phyloP scores from a whole-genome alignment of 495 filamentous ascomycete species.

The Hypoxylon perforatum region DNA sequence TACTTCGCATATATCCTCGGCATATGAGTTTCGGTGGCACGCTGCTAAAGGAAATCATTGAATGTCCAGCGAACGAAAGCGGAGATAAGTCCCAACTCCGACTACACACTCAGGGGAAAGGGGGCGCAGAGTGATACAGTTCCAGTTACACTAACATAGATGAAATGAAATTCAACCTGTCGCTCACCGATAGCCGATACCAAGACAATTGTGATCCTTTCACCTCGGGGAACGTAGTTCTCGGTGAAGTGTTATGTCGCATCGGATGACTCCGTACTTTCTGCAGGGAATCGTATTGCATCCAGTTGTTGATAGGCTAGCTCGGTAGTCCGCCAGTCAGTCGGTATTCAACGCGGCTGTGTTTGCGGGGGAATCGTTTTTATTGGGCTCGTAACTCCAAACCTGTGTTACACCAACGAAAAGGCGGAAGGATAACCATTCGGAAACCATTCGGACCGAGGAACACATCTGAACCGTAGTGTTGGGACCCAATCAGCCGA shows the following conservation, averaged over 20 bases:
- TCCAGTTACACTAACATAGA: background rate
- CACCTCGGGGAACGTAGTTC: background rate
- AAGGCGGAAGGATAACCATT: background rate
- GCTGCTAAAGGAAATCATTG: too few relatives aligned
- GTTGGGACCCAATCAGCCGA: conserved; percentile 2
- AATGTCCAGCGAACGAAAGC: background rate
- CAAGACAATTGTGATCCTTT: background rate
- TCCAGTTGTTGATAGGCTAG: background rate
- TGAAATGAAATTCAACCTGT: background rate
- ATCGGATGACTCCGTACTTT: background rate
- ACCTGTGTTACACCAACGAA: background rate
- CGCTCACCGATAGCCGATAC: background rate
- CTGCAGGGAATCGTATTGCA: background rate
- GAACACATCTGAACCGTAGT: background rate
- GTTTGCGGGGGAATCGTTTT: background rate
- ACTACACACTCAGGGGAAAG: too few relatives aligned
- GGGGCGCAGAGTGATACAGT: background rate
- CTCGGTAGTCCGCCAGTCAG: background rate
- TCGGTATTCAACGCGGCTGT: background rate
- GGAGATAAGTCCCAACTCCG: too few relatives aligned
- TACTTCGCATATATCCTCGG: too few relatives aligned
- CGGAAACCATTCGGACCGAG: background rate
- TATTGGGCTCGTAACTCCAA: background rate
- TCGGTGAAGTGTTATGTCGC: background rate
- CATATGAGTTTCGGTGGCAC: too few relatives aligned